Evolutionary conservation across 371 early-diverging fungal species (phyloP).

Genomic region (Blastocladiella emersonii): DNA sequence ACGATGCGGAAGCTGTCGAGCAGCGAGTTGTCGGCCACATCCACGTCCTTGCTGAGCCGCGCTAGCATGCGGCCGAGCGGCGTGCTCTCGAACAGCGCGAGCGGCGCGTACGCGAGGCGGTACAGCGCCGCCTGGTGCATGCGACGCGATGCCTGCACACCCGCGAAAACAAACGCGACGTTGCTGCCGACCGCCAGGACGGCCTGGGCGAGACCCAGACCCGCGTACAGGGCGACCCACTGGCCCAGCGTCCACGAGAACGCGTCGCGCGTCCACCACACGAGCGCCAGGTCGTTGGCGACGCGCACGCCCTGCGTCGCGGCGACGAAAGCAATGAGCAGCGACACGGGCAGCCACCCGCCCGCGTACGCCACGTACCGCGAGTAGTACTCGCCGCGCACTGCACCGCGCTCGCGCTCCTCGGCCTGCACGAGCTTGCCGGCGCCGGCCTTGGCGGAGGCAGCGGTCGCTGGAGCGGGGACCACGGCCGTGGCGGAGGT

Average conservation of each 20-base stretch:
- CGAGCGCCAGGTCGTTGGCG: slow-evolving; percentile 51
- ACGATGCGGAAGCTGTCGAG: slow-evolving; percentile 52
- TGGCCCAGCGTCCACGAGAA: slow-evolving; percentile 6
- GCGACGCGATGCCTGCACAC: background rate
- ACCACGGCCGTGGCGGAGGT: too few relatives aligned
- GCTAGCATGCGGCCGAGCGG: slow-evolving; percentile 77
- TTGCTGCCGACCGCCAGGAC: slow-evolving; percentile 1
- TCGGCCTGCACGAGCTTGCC: slow-evolving; percentile 46
- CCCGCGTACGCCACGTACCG: slow-evolving; percentile 49
- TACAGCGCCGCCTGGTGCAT: background rate
- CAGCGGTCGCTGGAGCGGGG: slow-evolving; percentile 10
- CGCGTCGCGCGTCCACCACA: slow-evolving; percentile 50
- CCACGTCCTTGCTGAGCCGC: slow-evolving; percentile 76
- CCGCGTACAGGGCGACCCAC: slow-evolving; percentile 17
- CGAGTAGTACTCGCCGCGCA: slow-evolving; percentile 50
- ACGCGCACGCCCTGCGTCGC: slow-evolving; percentile 12
- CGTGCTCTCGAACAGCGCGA: slow-evolving; percentile 76
- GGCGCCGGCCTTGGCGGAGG: slow-evolving; percentile 1
- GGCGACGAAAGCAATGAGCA: background rate
- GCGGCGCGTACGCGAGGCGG: slow-evolving; percentile 23
- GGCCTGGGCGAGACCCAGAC: slow-evolving; percentile 19
- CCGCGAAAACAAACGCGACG: background rate
- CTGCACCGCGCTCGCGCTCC: slow-evolving; percentile 64
- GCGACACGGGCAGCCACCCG: slow-evolving; percentile 15
- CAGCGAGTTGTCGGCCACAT: slow-evolving; percentile 55